A percentile compares a stretch with the other conserved stretches of the same genome.
Conservation (phyloP, 345 rosid genomes). For the Eucalyptus grandis region DNA sequence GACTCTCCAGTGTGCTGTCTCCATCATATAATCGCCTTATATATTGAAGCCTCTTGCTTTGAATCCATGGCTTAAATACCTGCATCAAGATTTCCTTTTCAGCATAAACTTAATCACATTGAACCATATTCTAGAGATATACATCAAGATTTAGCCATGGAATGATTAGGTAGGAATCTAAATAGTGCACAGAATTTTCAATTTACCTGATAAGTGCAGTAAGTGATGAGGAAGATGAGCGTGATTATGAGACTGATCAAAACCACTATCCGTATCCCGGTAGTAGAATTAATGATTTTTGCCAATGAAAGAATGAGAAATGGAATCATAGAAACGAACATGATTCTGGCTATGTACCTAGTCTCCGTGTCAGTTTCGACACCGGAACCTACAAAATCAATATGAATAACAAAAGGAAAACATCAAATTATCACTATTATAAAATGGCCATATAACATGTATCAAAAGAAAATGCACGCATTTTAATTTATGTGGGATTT, state of each 20-base stretch:
- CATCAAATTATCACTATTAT: neutral
- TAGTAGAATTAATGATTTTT: constrained; percentile 10
- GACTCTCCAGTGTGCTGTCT: neutral
- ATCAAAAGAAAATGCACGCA: neutral
- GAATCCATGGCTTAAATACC: constrained; percentile 43
- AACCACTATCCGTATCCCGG: constrained; percentile 5
- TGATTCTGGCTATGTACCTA: constrained; percentile 16
- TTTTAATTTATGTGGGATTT: neutral
- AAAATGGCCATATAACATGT: neutral
- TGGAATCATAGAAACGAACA: constrained; percentile 24
- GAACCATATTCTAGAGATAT: neutral
- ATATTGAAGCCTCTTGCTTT: constrained; percentile 21
- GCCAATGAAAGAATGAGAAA: constrained; percentile 31
- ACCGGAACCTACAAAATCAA: constrained; percentile 21
- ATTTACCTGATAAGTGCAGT: constrained; percentile 29
- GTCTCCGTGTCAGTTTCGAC: constrained; percentile 24
- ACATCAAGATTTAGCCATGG: neutral
- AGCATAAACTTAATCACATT: neutral
- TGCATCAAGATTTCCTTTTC: neutral
- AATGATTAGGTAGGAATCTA: neutral
- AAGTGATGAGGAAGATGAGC: constrained; percentile 5
- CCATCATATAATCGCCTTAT: neutral
- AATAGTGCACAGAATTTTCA: neutral
- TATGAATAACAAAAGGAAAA: neutral
- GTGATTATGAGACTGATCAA: constrained; percentile 17